phyloP scores from a whole-genome alignment of 768 basidiomycete genomes.

The Boletus rufocinnamomeus region DNA sequence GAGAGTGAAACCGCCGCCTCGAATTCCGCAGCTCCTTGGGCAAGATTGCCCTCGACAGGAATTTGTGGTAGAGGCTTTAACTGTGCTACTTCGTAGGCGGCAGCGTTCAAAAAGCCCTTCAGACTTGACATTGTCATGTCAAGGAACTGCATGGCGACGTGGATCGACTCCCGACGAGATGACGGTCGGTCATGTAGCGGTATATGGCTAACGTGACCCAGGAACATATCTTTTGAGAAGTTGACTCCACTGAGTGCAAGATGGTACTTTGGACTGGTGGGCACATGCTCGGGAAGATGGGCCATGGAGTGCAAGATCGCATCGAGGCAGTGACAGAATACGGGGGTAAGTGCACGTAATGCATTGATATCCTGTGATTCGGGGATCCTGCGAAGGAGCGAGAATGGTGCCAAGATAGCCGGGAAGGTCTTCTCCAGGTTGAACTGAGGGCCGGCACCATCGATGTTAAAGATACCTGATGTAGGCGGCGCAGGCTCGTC shows the following conservation, averaged over 20 bases:
- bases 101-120: slow-evolving; percentile 34
- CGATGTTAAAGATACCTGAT: slow-evolving; percentile 12
- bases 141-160: slow-evolving; percentile 27
- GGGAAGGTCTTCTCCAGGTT: slow-evolving; percentile 39
- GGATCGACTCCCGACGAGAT: slow-evolving; percentile 15
- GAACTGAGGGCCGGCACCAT: slow-evolving; percentile 21
- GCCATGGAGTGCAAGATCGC: slow-evolving; percentile 31
- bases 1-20: not conserved
- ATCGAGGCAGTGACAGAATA: slow-evolving; percentile 28
- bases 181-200: slow-evolving; percentile 2
- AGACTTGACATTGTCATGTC: slow-evolving; percentile 36
- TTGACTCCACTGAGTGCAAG: slow-evolving; percentile 23
- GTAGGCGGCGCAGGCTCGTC: slow-evolving; percentile 30
- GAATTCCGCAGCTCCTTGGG: slow-evolving; percentile 3
- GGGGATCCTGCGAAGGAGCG: slow-evolving; percentile 29
- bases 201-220: slow-evolving; percentile 22
- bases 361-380: slow-evolving; percentile 30
- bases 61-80: slow-evolving; percentile 29
- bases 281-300: slow-evolving; percentile 25
- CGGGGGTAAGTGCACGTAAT: slow-evolving; percentile 29
- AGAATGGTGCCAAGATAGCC: slow-evolving; percentile 35
- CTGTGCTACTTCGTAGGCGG: slow-evolving; percentile 32
- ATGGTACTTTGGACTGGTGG: slow-evolving; percentile 23
- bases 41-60: slow-evolving; percentile 14
- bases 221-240: slow-evolving; percentile 27